phyloP scores from a whole-genome alignment of 192 early-diverging fungal species.

The Spizellomyces punctatus region DNA sequence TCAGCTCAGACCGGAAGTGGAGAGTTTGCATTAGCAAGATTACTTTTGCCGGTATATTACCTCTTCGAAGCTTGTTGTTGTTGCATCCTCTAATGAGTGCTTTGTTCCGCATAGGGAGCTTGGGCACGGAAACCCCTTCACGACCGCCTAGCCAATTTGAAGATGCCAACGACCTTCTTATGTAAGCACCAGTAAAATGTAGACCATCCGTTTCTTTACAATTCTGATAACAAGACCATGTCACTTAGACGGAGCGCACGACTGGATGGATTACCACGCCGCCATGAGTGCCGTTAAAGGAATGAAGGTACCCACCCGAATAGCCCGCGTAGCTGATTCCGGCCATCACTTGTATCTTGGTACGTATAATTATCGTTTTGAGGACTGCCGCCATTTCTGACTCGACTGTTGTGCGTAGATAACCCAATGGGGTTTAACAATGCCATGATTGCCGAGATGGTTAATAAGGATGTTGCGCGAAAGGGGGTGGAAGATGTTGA shows the following conservation, averaged over 20 bases:
- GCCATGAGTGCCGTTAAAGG: constrained; percentile 53
- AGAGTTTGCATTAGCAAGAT: constrained; percentile 76
- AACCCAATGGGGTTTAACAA: constrained; percentile 76
- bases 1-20: constrained; percentile 74
- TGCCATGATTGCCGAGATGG: constrained; percentile 57
- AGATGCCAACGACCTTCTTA: constrained; percentile 77
- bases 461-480: background rate
- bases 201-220: background rate
- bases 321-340: constrained; percentile 56
- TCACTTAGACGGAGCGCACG: constrained; percentile 60
- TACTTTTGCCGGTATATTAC: constrained; percentile 59
- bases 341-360: constrained; percentile 84
- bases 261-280: constrained; percentile 89
- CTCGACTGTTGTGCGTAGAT: constrained; percentile 38
- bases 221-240: background rate
- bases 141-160: constrained; percentile 58
- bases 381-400: no score
- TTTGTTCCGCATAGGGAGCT: constrained; percentile 50
- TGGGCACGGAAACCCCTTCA: constrained; percentile 79
- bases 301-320: constrained; percentile 34
- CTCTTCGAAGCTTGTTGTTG: background rate
- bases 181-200: constrained; percentile 20
- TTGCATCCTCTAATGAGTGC: background rate
- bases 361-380: no score
- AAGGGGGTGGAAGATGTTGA: constrained; percentile 1